Base-by-base conservation (phyloP, 805 yeast genomes). In the Saccharomycopsis schoenii region DNA sequence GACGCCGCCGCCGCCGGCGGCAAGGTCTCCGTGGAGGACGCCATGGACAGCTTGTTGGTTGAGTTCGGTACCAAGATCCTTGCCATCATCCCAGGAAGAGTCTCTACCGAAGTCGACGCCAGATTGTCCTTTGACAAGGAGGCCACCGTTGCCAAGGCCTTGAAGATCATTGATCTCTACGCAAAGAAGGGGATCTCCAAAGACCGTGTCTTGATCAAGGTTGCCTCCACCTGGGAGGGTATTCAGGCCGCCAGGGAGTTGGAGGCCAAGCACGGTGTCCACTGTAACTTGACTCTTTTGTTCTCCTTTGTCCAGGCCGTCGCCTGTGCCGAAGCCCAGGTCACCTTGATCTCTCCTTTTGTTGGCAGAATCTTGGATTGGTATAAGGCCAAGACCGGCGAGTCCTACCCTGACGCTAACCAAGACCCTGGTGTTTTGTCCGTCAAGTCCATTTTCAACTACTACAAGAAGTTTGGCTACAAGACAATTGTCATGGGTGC, bases 401-500 rank as follows among this genome's bases (percentile, higher is more conserved):
- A 92, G 82, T 80, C 84, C 61, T 93, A 89, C 84, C 78, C 83
- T 59, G 80, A 82, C 68, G 89, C 82, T 70, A 79, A 84, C 67
- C 52, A 47, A 25, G 98, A 94, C 77, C 99, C 99, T 68, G 99
- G 99, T 87, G 98, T 94, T 65, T 58, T 79, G 58, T 89, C 97
- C 52, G 99, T 94, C 70, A 86, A 85, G 77, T 74, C 73, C 65
- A 94, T 94, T 76, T 94, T 75, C 89, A 88, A 92, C 88, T 94
- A 94, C 85, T 94, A 94, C 88, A 94, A 94, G 86, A 93, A 93
- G 80, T 89, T 76, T 77, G 93, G 86, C 69, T 94, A 94, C 85
- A 83, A 93, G 71, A 94, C 99, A 75, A 92, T 94, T 73, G 98
- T 94, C 73, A 94, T 94, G 99, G 99, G 99, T 78, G 99, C 99